Base-by-base conservation (phyloP, 768 basidiomycete genomes). In the Mycena galopus region DNA sequence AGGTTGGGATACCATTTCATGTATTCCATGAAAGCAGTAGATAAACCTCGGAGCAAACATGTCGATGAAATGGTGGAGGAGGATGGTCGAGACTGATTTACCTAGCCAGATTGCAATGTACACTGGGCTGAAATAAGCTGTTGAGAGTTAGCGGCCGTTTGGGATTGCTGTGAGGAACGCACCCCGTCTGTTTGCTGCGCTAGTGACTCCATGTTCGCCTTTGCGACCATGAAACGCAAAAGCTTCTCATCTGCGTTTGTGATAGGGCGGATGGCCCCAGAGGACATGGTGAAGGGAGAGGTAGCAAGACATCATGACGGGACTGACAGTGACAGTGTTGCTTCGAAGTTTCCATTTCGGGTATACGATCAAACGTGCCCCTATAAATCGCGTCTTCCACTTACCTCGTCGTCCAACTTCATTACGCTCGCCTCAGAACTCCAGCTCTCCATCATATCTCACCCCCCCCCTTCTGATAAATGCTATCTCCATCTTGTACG, bases 1-100 rank as follows among this genome's bases (percentile, higher is more conserved):
- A 16, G 80, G 77, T 23, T 81, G 1, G 94, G 94, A 93, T 92
- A 94, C 92, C 91, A 92, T 23, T 86, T 62, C 86, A 93, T 85
- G 57, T 83, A 83, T 67, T 91, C 84, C 39, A 93, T 81, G 80
- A 94, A 88, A 5, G 86, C 78, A 73, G 84, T 86, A 14, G 93
- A 89, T 30, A 93, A 67, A 10, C 81, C 39, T 39, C n/a, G 39
- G 39, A 16, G 6, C 35, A 37, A 7, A 37, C 39, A 39, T 16
- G 39, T 39, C 39, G 17, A n/a, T n/a, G 39, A 39, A 39, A 16
- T 14, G 12, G 3, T 39, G 39, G 17, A 39, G 12, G 17, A 14
- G 39, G 39, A 39, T n/a, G 39, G 9, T 39, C 39, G 4, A 16
- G 4, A 39, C 14, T 39, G 12, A 39, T 7, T 39, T 39, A 39